Conservation (phyloP, 352 stramenopile genomes). For the Phytophthora pinifolia region DNA sequence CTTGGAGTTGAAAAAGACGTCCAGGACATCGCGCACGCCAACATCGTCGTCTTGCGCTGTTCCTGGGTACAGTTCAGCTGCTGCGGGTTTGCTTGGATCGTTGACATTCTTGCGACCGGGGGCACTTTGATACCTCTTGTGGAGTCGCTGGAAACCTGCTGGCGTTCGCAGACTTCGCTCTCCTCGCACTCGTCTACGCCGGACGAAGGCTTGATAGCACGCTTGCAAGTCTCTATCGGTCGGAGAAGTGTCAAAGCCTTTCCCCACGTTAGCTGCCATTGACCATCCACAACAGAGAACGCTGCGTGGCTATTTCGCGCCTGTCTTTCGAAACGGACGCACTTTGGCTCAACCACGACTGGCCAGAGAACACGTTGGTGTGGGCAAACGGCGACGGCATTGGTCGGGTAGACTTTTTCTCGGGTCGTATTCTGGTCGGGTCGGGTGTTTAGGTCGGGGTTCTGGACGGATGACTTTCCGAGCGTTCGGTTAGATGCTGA, state of each 20-base stretch:
- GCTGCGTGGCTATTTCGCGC: no score
- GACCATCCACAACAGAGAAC: background rate
- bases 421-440: no score
- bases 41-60: background rate
- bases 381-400: no score
- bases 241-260: background rate
- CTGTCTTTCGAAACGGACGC: background rate
- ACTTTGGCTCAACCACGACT: background rate
- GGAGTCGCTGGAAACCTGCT: conserved; percentile 28
- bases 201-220: conserved; percentile 24
- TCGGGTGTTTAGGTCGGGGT: no score
- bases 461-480: no score
- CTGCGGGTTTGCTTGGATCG: background rate
- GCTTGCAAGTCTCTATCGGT: conserved; percentile 9
- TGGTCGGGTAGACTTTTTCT: no score
- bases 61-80: background rate
- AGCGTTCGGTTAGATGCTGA: no score
- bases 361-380: no score
- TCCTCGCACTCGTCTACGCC: conserved; percentile 20
- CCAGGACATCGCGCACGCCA: conserved; percentile 19
- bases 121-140: conserved; percentile 32
- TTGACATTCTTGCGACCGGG: background rate
- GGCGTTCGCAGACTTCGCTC: conserved; percentile 31
- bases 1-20: conserved; percentile 41
- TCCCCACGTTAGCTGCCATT: conserved; percentile 1